Base-by-base conservation (phyloP, 2,329 filamentous ascomycete genomes). In the Ceratocystis ficicola region DNA sequence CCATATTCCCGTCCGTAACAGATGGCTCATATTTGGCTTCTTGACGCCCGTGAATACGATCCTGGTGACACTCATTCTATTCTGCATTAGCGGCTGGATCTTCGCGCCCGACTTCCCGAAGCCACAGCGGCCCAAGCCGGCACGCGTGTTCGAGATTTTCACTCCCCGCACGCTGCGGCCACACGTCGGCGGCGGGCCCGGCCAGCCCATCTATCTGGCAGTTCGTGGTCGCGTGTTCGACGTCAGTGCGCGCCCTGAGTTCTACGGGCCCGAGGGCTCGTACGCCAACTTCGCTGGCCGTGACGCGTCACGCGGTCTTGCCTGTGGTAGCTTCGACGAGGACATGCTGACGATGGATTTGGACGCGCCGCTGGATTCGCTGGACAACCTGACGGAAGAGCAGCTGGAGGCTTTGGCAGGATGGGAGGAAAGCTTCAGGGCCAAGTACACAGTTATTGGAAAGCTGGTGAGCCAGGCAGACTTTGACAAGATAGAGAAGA, bases 401-500 rank as follows among this genome's bases (percentile, higher is more conserved):
- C 86, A 95, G 79, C 77, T 88, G 76, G 92, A 95, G 74, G 89
- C 91, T 62, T 77, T 96, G 75, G 80, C 82, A 71, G 90, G 89
- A 1, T 99, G 94, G 94, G 92, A 96, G 79, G 90, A 95, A 78
- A 82, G 91, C 70, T 99, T 99, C 75, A 77, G 82, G 68, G 89
- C 93, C 76, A 97, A 99, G 81, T 99, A 99, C 76, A 78, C 96
- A 28, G 85, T 97, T n/a, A 90, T 99, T 15, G 94, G 94, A 22
- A 88, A 85, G 76, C 76, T 99, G 72, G 88, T 96, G 28, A 76
- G 81, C 1, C 77, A 75, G 28, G 76, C 72, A 2, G 77, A 82
- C 25, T 76, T 70, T 66, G 59, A 69, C 60, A 68, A 64, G 65
- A 48, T 66, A 66, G 64, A 68, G 30, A 65, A 68, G 68, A 71